Evolutionary conservation across 768 basidiomycete species (phyloP).

Genomic region (Russula sp.): DNA sequence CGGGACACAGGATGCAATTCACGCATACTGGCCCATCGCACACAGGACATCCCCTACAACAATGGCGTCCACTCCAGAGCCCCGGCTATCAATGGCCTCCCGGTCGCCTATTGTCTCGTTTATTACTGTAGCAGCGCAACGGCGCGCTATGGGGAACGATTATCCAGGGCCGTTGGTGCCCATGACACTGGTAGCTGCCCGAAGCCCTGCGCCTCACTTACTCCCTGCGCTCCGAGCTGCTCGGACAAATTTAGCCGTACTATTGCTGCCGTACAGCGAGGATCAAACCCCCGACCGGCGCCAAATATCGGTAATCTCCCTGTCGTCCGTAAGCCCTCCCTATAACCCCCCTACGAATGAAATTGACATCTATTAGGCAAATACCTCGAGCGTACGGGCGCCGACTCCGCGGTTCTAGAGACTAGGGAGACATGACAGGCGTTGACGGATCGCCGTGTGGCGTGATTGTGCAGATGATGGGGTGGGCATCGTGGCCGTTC

Average conservation of each 20-base stretch:
- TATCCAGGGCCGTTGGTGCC: neutral
- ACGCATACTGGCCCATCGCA: neutral
- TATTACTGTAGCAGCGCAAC: neutral
- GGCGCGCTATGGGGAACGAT: neutral
- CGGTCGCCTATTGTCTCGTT: neutral
- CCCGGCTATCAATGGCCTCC: neutral
- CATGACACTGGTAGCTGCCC: neutral
- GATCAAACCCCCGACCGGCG: conserved; percentile 6
- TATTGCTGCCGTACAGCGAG: neutral
- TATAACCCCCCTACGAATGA: neutral
- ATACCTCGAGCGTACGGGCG: neutral
- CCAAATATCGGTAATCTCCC: neutral
- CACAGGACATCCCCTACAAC: neutral
- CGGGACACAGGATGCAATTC: neutral
- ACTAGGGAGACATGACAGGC: neutral
- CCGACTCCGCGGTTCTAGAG: conserved; percentile 11
- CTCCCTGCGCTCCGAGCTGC: neutral
- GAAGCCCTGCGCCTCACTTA: neutral
- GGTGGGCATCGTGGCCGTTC: conserved; percentile 4
- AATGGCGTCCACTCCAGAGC: neutral
- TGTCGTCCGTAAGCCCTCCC: neutral
- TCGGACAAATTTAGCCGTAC: conserved; percentile 2
- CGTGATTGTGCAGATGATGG: conserved; percentile 16
- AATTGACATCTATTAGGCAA: neutral
- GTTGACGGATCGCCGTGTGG: conserved; percentile 20